A percentile compares a stretch with the other conserved stretches of the same genome.
These are phyloP conservation scores for Scenedesmus sp. DNA, from an alignment of 163 green algal genomes.

Conservation along the genomic window DNA sequence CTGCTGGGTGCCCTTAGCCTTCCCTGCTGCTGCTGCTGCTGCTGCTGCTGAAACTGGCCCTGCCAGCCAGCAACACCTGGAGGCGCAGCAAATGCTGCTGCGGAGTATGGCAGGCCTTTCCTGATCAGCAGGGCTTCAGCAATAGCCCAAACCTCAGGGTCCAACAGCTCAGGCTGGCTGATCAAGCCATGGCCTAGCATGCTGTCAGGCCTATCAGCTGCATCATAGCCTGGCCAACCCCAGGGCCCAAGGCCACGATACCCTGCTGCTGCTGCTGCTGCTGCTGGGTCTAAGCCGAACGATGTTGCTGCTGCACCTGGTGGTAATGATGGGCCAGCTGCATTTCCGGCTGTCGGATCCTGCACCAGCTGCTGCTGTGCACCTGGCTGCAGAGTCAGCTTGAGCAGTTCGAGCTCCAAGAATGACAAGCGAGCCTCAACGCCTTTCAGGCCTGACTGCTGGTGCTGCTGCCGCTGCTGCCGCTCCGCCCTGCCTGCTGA, in stretches of 20 bases:
- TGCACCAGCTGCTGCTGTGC: not conserved
- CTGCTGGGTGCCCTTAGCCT: not conserved
- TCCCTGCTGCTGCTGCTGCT: not conserved
- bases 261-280: constrained; percentile 8
- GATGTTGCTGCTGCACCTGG: not conserved
- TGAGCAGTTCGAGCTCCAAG: not conserved
- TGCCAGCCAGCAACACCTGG: not conserved
- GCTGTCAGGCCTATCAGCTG: not conserved
- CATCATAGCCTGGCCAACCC: not conserved
- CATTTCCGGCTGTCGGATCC: not conserved
- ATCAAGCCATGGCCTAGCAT: not conserved
- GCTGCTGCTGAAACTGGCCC: not conserved
- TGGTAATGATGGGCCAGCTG: not conserved
- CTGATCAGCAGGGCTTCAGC: not conserved
- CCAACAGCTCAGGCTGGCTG: constrained; percentile 5
- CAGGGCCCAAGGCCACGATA: not conserved
- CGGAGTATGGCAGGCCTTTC: not conserved
- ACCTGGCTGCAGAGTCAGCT: not conserved
- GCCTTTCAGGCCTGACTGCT: not conserved
- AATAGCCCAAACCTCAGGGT: not conserved
- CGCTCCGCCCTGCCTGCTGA: not conserved
- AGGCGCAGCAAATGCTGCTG: not conserved
- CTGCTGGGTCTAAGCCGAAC: not conserved
- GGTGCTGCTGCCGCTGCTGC: not conserved
- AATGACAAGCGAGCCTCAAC: not conserved